phyloP scores from a whole-genome alignment of 352 stramenopile species.

The Pythium pectinolyticum region DNA sequence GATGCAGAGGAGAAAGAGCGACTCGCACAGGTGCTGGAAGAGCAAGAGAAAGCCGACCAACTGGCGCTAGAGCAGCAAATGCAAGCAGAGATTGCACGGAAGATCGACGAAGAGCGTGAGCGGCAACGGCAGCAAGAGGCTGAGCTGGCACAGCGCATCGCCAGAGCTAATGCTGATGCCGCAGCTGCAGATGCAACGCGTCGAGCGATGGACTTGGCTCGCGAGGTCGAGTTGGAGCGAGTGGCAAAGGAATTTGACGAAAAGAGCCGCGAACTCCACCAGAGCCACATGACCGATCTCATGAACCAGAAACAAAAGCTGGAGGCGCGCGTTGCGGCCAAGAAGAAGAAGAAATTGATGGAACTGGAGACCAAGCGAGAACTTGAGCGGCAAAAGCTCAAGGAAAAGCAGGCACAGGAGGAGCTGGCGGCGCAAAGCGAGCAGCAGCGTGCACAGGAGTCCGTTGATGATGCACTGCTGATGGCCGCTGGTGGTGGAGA shows the following conservation, averaged over 20 bases:
- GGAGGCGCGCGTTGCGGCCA: constrained; percentile 66
- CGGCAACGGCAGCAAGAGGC: constrained; percentile 52
- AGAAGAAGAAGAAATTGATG: constrained; percentile 74
- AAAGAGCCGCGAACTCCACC: constrained; percentile 53
- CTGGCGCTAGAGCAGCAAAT: constrained; percentile 40
- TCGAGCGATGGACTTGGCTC: constrained; percentile 46
- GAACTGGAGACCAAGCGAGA: constrained; percentile 73
- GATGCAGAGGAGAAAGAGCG: constrained; percentile 13
- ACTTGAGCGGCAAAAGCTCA: constrained; percentile 49
- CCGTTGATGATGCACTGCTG: constrained; percentile 25
- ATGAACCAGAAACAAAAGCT: constrained; percentile 68
- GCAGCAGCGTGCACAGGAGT: constrained; percentile 30
- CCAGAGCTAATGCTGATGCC: constrained; percentile 38
- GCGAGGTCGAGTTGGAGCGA: constrained; percentile 53
- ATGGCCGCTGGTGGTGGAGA: not conserved
- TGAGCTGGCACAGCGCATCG: constrained; percentile 39
- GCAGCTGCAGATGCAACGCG: constrained; percentile 42
- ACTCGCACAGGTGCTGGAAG: constrained; percentile 13
- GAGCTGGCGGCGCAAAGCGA: constrained; percentile 38
- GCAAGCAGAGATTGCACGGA: constrained; percentile 31
- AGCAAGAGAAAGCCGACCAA: constrained; percentile 30
- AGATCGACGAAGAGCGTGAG: constrained; percentile 54
- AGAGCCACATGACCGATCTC: constrained; percentile 59
- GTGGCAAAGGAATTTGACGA: constrained; percentile 65
- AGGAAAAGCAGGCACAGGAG: constrained; percentile 44